phyloP scores from a whole-genome alignment of 306 rosid species.

The Cicer arietinum region DNA sequence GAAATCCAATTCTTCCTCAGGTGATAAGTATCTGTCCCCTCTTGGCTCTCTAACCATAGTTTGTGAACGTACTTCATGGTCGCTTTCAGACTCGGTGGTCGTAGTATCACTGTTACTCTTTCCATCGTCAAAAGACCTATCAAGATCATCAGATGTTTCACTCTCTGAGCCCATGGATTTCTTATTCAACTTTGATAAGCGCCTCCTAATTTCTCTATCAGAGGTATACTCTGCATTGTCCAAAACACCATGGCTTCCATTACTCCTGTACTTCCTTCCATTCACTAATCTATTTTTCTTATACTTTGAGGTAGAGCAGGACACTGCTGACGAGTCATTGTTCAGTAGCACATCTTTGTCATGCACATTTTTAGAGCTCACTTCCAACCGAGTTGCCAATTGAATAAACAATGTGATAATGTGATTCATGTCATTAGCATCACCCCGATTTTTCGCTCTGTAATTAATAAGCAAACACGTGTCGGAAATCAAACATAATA shows the following conservation, averaged over 20 bases:
- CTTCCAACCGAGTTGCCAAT: slow-evolving; percentile 80
- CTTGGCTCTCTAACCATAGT: slow-evolving; percentile 58
- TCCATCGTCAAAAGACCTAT: slow-evolving; percentile 74
- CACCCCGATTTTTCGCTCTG: slow-evolving; percentile 88
- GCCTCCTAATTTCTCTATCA: slow-evolving; percentile 86
- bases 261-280: slow-evolving; percentile 84
- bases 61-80: slow-evolving; percentile 59
- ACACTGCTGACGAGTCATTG: slow-evolving; percentile 54
- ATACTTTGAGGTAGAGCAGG: slow-evolving; percentile 63
- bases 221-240: slow-evolving; percentile 78
- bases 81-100: slow-evolving; percentile 73
- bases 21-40: slow-evolving; percentile 57
- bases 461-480: slow-evolving; percentile 37
- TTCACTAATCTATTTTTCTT: slow-evolving; percentile 69
- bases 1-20: slow-evolving; percentile 64
- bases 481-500: neutral
- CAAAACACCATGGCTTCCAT: slow-evolving; percentile 65
- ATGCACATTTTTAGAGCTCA: slow-evolving; percentile 60
- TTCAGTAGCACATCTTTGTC: slow-evolving; percentile 69
- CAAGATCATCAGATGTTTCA: slow-evolving; percentile 89
- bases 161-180: slow-evolving; percentile 78
- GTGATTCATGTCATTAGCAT: slow-evolving; percentile 74
- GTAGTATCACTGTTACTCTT: slow-evolving; percentile 78
- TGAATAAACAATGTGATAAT: slow-evolving; percentile 71
- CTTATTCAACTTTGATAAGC: slow-evolving; percentile 80